Conservation (phyloP, 805 yeast species). For the Suhomyces xylopsoci region DNA sequence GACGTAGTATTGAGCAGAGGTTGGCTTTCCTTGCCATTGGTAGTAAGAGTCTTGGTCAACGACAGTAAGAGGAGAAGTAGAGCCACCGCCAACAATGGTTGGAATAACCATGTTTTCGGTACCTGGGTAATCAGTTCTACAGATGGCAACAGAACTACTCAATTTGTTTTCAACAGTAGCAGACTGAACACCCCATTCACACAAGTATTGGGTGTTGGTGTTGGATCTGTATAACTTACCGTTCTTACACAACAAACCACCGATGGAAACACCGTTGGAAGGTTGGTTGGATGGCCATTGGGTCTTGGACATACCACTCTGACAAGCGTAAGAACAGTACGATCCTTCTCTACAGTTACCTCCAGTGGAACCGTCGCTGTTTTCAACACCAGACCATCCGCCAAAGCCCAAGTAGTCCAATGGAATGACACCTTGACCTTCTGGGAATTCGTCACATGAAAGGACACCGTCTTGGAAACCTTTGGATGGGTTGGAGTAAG, state of each 20-base stretch:
- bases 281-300: conserved; percentile 96
- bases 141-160: conserved; percentile 70
- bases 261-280: conserved; percentile 82
- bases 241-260: conserved; percentile 83
- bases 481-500: conserved; percentile 54
- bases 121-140: conserved; percentile 99
- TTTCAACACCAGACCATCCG: conserved; percentile 79
- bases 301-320: conserved; percentile 98
- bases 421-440: conserved; percentile 80
- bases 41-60: conserved; percentile 78
- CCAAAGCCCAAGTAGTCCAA: conserved; percentile 72
- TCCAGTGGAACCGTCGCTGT: conserved; percentile 56
- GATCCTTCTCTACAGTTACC: conserved; percentile 80
- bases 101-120: conserved; percentile 98
- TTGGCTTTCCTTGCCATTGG: conserved; percentile 73
- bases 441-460: conserved; percentile 67
- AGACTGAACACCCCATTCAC: conserved; percentile 80
- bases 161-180: conserved; percentile 69
- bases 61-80: conserved; percentile 64
- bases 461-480: conserved; percentile 71
- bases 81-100: conserved; percentile 73
- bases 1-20: conserved; percentile 96
- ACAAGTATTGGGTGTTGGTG: conserved; percentile 61
- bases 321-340: conserved; percentile 97
- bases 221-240: conserved; percentile 86